Conservation (phyloP, 2,329 filamentous ascomycete genomes). For the Ophiosphaerella korrae region DNA sequence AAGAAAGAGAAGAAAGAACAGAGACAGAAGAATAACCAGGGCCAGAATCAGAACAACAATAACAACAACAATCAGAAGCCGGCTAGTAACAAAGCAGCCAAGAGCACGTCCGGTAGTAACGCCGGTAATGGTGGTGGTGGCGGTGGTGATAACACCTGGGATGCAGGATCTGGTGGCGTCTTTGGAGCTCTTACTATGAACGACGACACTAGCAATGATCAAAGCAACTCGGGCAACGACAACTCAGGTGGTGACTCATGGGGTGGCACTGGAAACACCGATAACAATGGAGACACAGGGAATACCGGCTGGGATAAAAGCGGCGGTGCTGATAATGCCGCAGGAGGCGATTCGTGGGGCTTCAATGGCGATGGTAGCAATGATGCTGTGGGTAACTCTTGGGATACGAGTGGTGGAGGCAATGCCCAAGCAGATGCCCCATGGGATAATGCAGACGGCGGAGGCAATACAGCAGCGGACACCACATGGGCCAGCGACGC, state of each 20-base stretch:
- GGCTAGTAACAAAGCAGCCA: background rate
- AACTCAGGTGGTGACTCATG: background rate
- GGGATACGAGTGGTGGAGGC: background rate
- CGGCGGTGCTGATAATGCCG: background rate
- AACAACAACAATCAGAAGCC: conserved; percentile 10
- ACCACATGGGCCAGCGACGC: background rate
- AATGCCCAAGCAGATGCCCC: background rate
- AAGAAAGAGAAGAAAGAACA: conserved; percentile 12
- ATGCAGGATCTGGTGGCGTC: background rate
- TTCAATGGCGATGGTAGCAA: background rate
- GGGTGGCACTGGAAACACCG: background rate
- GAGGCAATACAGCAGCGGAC: background rate
- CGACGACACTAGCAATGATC: background rate
- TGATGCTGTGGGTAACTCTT: background rate
- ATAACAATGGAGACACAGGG: background rate
- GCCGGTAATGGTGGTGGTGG: background rate
- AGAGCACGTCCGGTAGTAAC: background rate
- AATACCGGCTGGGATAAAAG: background rate
- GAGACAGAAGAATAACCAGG: conserved; percentile 18
- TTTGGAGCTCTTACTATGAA: background rate
- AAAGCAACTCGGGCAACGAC: background rate
- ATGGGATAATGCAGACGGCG: background rate
- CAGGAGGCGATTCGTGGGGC: background rate
- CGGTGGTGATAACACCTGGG: background rate
- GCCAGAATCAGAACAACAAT: conserved; percentile 20